These are phyloP conservation scores for Claviceps monticola DNA, from an alignment of 2,329 filamentous ascomycete genomes.

Conservation along the genomic window DNA sequence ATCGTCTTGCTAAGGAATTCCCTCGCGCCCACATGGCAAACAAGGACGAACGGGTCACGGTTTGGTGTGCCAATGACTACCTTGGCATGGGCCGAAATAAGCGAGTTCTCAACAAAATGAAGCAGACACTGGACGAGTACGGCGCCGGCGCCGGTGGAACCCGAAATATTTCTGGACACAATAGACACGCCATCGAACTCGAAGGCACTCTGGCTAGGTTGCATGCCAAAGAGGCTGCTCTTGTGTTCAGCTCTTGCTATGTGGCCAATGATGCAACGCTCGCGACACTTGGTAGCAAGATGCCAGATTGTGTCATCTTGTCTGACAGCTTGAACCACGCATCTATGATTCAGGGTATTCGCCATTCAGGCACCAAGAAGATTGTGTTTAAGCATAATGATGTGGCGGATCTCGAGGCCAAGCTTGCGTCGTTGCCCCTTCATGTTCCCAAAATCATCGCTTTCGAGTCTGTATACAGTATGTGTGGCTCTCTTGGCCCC, in stretches of 20 bases:
- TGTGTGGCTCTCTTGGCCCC: slow-evolving; percentile 94
- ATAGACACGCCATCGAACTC: slow-evolving; percentile 77
- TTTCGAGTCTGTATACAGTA: slow-evolving; percentile 97
- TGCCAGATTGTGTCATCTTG: slow-evolving; percentile 94
- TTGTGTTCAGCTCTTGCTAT: slow-evolving; percentile 96
- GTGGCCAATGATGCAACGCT: slow-evolving; percentile 96
- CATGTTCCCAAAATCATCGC: slow-evolving; percentile 94
- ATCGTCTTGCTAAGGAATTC: slow-evolving; percentile 90
- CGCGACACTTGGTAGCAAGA: slow-evolving; percentile 89
- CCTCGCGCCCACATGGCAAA: slow-evolving; percentile 83
- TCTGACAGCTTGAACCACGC: slow-evolving; percentile 96
- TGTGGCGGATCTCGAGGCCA: slow-evolving; percentile 78
- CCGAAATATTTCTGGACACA: slow-evolving; percentile 95
- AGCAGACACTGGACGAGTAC: slow-evolving; percentile 86
- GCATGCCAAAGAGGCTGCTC: slow-evolving; percentile 79
- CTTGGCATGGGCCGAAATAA: slow-evolving; percentile 92
- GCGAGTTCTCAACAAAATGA: slow-evolving; percentile 79
- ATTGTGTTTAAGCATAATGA: slow-evolving; percentile 99
- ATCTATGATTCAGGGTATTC: slow-evolving; percentile 98
- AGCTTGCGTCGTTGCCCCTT: slow-evolving; percentile 74
- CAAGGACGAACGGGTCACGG: slow-evolving; percentile 75
- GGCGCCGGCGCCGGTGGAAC: slow-evolving; percentile 92
- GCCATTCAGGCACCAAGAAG: slow-evolving; percentile 93
- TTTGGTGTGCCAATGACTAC: slow-evolving; percentile 99
- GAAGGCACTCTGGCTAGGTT: slow-evolving; percentile 74